A percentile compares a stretch with the other conserved stretches of the same genome.
Conservation (phyloP, 2,329 filamentous ascomycete genomes). For the Fusarium equiseti region DNA sequence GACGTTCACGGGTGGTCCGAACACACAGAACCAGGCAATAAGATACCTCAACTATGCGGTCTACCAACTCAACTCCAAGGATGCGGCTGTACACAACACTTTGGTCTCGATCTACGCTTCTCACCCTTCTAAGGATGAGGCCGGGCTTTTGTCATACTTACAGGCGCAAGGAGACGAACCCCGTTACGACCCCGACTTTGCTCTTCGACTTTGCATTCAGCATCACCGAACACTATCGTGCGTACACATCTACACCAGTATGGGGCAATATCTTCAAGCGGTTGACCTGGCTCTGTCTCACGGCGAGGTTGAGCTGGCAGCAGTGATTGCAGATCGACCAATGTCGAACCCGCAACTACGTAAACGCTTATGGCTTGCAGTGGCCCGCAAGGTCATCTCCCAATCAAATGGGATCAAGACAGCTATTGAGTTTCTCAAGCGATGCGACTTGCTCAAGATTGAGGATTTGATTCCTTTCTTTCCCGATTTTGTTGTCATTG, state of each 20-base stretch:
- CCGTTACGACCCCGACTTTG: conserved; percentile 94
- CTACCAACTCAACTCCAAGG: conserved; percentile 81
- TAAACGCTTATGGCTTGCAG: conserved; percentile 95
- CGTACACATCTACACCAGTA: conserved; percentile 96
- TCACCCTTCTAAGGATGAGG: conserved; percentile 84
- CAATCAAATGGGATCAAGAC: conserved; percentile 89
- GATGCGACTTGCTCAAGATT: conserved; percentile 91
- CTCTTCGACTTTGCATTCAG: conserved; percentile 93
- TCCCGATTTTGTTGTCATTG: conserved; percentile 97
- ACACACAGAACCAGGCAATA: conserved; percentile 88
- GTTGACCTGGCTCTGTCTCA: conserved; percentile 93
- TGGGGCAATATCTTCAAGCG: conserved; percentile 93
- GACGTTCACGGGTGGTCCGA: conserved; percentile 70
- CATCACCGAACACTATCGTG: conserved; percentile 93
- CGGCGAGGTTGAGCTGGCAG: conserved; percentile 88
- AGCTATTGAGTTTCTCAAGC: conserved; percentile 92
- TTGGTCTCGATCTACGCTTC: conserved; percentile 96
- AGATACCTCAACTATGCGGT: conserved; percentile 95
- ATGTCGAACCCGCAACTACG: conserved; percentile 82
- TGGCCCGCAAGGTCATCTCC: conserved; percentile 93
- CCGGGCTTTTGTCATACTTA: conserved; percentile 86
- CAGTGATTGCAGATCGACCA: conserved; percentile 87
- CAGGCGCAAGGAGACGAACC: conserved; percentile 90
- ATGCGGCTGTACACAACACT: conserved; percentile 95
- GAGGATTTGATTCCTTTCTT: conserved; percentile 99